Evolutionary conservation across 805 yeast species (phyloP), one percentile per base, ranked within the genome.

Genomic region (Candida corydali): DNA sequence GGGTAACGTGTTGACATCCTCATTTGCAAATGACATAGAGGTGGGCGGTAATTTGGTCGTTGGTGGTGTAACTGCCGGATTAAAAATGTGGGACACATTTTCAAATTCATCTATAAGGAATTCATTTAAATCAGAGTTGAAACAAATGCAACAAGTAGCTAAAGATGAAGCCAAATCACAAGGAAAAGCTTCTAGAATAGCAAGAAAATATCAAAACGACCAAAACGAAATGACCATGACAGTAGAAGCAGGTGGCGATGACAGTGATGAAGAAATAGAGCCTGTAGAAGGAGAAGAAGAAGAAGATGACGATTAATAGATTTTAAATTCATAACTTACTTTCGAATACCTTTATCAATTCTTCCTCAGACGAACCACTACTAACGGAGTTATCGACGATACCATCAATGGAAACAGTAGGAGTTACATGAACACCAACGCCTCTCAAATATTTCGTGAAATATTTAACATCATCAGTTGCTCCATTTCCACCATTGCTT

Each of bases 81-180:
- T 93, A 59, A 89, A 88, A 65, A 75, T 93, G 65, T 93, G 97
- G 95, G 98, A 93, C 63, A 73, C 81, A 7, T 84, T 89, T 57
- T 76, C 86, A 36, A 93, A 93, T 64, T 69, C 76, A 43, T 72
- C 91, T 11, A 89, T 89, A 14, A 76, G 96, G 51, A 69, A 69
- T 32, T 65, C 83, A 3, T 82, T 91, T 61, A 75, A 73, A 32
- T 70, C 64, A 8, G 82, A 81, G 41, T 65, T 86, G 54, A 65
- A 57, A 35, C 56, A 54, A 2, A 58, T 83, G 34, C 86, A 82
- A 63, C 50, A 44, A 9, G 51, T 51, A 29, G 91, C 91, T 14
- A 72, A 75, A 49, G 70, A 61, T 26, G 79, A 73, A 42, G 86
- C 88, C 17, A 54, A 57, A 38, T 55, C 55, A 17, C 51, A 62